These are phyloP conservation scores for Coelastrella sp. DNA, from an alignment of 139 green algal genomes.

Conservation along the genomic window DNA sequence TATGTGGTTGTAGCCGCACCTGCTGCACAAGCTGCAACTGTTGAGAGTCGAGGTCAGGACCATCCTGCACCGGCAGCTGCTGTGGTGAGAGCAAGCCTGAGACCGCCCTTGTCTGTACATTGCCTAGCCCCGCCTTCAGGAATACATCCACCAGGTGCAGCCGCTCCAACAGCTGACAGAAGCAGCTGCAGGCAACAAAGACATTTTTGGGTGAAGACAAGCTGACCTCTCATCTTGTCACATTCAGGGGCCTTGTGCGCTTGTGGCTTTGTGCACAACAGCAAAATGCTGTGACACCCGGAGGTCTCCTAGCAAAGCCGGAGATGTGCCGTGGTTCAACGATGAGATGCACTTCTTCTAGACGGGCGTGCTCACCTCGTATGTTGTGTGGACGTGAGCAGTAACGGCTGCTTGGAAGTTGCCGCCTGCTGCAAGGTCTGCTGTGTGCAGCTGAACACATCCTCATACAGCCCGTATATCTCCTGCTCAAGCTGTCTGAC, in stretches of 20 bases:
- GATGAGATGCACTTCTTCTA: neutral
- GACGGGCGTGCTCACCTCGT: neutral
- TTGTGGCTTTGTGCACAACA: too few relatives aligned
- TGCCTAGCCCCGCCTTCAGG: neutral
- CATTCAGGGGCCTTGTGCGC: too few relatives aligned
- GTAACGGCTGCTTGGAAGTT: constrained; percentile 19
- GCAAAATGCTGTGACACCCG: too few relatives aligned
- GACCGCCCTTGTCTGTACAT: neutral
- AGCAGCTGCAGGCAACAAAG: constrained; percentile 21
- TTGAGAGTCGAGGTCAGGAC: too few relatives aligned
- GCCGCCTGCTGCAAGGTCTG: constrained; percentile 4
- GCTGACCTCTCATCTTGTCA: too few relatives aligned
- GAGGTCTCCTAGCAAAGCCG: too few relatives aligned
- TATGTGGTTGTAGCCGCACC: too few relatives aligned
- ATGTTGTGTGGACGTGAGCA: constrained; percentile 25
- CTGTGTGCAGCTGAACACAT: neutral
- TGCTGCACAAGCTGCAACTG: too few relatives aligned
- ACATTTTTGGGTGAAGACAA: neutral
- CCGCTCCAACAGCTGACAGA: constrained; percentile 38
- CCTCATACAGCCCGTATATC: neutral
- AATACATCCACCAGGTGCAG: constrained; percentile 32
- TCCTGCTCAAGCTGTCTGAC: neutral
- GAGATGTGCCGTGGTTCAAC: neutral
- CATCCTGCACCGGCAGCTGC: neutral
- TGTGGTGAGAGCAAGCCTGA: neutral